Percentiles rank a stretch among this genome's conserved stretches.
Conservation (phyloP, 2,329 filamentous ascomycete species). For the Nemania sp. region DNA sequence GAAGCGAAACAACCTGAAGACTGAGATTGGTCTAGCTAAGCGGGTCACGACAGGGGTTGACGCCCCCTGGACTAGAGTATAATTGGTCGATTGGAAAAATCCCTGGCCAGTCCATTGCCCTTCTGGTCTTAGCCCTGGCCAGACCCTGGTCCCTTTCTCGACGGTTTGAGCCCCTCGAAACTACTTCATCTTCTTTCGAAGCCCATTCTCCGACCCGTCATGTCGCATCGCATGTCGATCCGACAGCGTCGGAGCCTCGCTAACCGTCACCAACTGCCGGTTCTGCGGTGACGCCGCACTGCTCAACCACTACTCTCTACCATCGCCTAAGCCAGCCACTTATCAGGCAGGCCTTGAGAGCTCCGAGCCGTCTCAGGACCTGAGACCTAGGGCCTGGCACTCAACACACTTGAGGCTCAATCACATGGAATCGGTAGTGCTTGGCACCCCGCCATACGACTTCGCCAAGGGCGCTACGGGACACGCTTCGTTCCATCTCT, state of each 20-base stretch:
- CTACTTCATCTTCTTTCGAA: slow-evolving; percentile 28
- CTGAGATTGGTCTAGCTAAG: neutral
- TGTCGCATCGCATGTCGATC: slow-evolving; percentile 48
- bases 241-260: slow-evolving; percentile 38
- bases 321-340: neutral
- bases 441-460: slow-evolving; percentile 1
- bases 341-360: neutral
- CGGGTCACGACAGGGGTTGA: neutral
- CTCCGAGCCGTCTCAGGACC: too few species aligned
- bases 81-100: too few species aligned
- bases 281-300: neutral
- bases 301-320: neutral
- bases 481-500: slow-evolving; percentile 15
- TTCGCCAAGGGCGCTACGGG: slow-evolving; percentile 25
- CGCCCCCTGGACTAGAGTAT: slow-evolving; percentile 4
- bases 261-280: slow-evolving; percentile 19
- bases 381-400: too few species aligned
- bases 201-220: slow-evolving; percentile 37
- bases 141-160: slow-evolving; percentile 32
- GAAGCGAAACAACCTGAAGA: slow-evolving; percentile 22
- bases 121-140: slow-evolving; percentile 21
- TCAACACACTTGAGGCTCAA: too few species aligned
- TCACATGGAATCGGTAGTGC: neutral
- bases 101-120: too few species aligned
- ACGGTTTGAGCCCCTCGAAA: slow-evolving; percentile 32